Conservation (phyloP, 2,329 filamentous ascomycete genomes). For the Acephala macrosclerotiorum region DNA sequence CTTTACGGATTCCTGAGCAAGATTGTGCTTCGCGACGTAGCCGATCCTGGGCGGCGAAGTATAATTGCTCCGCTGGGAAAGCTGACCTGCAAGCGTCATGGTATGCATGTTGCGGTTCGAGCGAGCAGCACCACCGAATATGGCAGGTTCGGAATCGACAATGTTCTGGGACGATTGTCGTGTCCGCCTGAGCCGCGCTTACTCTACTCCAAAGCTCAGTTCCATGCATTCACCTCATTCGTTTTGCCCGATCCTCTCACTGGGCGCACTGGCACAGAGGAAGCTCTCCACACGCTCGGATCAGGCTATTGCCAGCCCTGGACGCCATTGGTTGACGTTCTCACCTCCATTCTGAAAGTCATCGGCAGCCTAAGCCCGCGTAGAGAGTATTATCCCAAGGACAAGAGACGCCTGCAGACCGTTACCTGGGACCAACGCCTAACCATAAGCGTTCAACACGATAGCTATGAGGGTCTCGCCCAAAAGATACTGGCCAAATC, state of each 20-base stretch:
- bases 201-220: slow-evolving; percentile 23
- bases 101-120: slow-evolving; percentile 52
- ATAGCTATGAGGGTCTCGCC: slow-evolving; percentile 22
- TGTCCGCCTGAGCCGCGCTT: slow-evolving; percentile 51
- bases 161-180: slow-evolving; percentile 59
- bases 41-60: background rate
- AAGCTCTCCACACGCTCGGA: slow-evolving; percentile 7
- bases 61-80: too few relatives aligned
- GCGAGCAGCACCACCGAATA: slow-evolving; percentile 50
- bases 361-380: slow-evolving; percentile 17
- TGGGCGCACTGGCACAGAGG: slow-evolving; percentile 9
- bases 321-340: too few relatives aligned
- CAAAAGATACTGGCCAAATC: slow-evolving; percentile 22
- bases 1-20: slow-evolving; percentile 66
- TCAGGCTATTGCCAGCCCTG: too few relatives aligned
- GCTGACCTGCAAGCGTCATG: slow-evolving; percentile 33
- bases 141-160: slow-evolving; percentile 59
- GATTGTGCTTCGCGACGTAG: slow-evolving; percentile 58
- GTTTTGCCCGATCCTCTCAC: slow-evolving; percentile 14
- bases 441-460: slow-evolving; percentile 26
- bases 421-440: slow-evolving; percentile 24
- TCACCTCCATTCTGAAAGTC: slow-evolving; percentile 12
- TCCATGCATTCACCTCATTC: slow-evolving; percentile 24
- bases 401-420: slow-evolving; percentile 24
- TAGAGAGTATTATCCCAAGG: slow-evolving; percentile 27